phyloP scores from a whole-genome alignment of 2,329 filamentous ascomycete species.

The Aspergillus japonicus region DNA sequence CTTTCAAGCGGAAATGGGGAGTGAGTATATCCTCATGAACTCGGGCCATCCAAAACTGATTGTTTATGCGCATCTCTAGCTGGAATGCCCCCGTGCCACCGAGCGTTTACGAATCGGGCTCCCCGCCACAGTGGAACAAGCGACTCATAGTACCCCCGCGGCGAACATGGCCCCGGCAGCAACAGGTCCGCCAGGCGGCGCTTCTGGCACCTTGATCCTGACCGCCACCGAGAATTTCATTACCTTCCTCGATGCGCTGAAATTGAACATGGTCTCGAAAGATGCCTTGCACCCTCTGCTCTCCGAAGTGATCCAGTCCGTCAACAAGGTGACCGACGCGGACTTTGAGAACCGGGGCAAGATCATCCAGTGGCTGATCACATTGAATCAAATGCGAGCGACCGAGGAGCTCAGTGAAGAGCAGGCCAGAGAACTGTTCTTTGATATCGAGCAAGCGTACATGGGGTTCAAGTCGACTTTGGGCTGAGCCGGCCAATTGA shows the following conservation, averaged over 20 bases:
- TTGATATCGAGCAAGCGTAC: constrained; percentile 93
- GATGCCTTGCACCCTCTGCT: constrained; percentile 94
- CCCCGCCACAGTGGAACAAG: constrained; percentile 73
- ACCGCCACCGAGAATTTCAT: constrained; percentile 98
- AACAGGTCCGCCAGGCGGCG: constrained; percentile 33
- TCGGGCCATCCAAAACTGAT: constrained; percentile 8
- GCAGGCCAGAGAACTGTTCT: constrained; percentile 81
- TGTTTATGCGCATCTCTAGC: constrained; percentile 50
- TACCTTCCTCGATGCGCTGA: constrained; percentile 92
- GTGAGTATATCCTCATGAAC: constrained; percentile 53
- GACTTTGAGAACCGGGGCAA: constrained; percentile 96
- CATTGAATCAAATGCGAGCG: constrained; percentile 95
- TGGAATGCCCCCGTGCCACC: constrained; percentile 91
- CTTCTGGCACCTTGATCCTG: constrained; percentile 69
- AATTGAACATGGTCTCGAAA: constrained; percentile 87
- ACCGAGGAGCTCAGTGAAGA: constrained; percentile 86
- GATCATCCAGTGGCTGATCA: constrained; percentile 98
- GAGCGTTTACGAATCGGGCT: constrained; percentile 90
- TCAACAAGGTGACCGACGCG: constrained; percentile 92
- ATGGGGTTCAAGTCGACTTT: constrained; percentile 86
- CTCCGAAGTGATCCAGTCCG: constrained; percentile 92
- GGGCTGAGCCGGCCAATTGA: constrained; percentile 41
- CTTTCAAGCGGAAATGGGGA: constrained; percentile 89
- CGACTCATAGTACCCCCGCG: constrained; percentile 51
- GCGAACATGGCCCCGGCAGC: constrained; percentile 36